Evolutionary conservation across 495 filamentous ascomycete genomes (phyloP).

Genomic region (Trichoderma virens): DNA sequence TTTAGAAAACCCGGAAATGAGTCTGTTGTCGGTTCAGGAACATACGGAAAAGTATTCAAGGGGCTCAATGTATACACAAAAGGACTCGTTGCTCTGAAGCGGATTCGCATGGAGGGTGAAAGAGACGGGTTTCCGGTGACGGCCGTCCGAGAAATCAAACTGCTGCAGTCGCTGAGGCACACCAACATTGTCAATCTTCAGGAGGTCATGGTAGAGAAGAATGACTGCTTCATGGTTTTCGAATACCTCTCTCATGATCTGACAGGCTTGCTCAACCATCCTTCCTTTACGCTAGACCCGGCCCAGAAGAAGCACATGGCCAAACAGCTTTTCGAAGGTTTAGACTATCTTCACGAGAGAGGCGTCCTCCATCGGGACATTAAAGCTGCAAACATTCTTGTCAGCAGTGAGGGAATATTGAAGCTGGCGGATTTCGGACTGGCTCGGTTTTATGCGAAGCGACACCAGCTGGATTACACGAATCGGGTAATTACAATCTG

Average conservation of each 20-base stretch:
- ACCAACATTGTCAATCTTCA: slow-evolving; percentile 78
- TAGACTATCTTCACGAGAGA: slow-evolving; percentile 88
- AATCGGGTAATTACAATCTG: slow-evolving; percentile 98
- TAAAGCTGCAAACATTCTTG: slow-evolving; percentile 89
- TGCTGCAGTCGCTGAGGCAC: slow-evolving; percentile 89
- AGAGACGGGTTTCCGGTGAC: slow-evolving; percentile 97
- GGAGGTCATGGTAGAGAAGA: slow-evolving; percentile 97
- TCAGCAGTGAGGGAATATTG: slow-evolving; percentile 78
- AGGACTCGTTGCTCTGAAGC: slow-evolving; percentile 84
- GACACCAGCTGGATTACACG: slow-evolving; percentile 88
- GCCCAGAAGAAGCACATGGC: slow-evolving; percentile 91
- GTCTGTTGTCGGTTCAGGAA: slow-evolving; percentile 87
- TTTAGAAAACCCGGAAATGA: slow-evolving; percentile 90
- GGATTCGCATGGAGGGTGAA: slow-evolving; percentile 84
- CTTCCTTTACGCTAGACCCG: slow-evolving; percentile 76
- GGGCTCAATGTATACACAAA: slow-evolving; percentile 93
- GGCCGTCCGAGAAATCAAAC: slow-evolving; percentile 91
- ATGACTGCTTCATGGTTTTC: slow-evolving; percentile 99
- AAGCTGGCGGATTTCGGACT: slow-evolving; percentile 97
- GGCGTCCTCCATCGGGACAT: slow-evolving; percentile 95
- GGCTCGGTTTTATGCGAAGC: slow-evolving; percentile 94
- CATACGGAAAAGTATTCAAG: slow-evolving; percentile 97
- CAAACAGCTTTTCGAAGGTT: slow-evolving; percentile 86
- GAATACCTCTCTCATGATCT: slow-evolving; percentile 93
- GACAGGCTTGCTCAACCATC: slow-evolving; percentile 74